Evolutionary conservation across 345 rosid genomes (phyloP), one percentile per base, ranked within the genome.

Genomic region (Nephelium lappaceum): DNA sequence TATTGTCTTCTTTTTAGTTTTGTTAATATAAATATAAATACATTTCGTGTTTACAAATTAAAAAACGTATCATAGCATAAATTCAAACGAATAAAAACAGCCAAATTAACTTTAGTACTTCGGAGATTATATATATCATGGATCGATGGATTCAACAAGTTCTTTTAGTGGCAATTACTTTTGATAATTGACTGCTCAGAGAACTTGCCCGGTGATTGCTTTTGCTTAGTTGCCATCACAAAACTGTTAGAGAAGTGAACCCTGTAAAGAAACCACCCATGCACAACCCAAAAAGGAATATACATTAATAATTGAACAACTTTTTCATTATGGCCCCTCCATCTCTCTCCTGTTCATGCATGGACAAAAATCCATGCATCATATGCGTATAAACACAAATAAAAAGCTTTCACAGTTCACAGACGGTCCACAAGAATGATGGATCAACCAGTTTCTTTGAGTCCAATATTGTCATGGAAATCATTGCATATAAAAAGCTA

Each of bases 251-350:
- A 60, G 64, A 55, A 36, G 65, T 31, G 75, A 55, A 72, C 41
- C 75, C 18, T 61, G 21, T 8, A 21, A 49, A 49, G 62, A 49
- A 71, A 71, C 36, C 63, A 31, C 49, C 64, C 64, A 60, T 60
- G 64, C 64, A 8, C 2, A 9, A 71, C 61, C 74, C 63, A 15
- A 31, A 25, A 51, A 71, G 18, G 15, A 8, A 23, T 60, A 10
- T 27, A 51, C 55, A 71, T 49, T 12, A 10, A 2, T 70, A 49
- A 71, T 51, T 71, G 74, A 25, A 31, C 43, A 27, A 71, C 74
- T 51, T 71, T 71, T 71, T 53, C 62, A 53, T 53, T 5, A 53
- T 53, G 58, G 8, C 8, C 58, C n/a, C 43, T 41, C 58, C 58
- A 5, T 12, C 58, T 51, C 19, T 51, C 57, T 15, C 7, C 16